Evolutionary conservation across 192 early-diverging fungal species (phyloP).

Genomic region (Backusella australiensis): DNA sequence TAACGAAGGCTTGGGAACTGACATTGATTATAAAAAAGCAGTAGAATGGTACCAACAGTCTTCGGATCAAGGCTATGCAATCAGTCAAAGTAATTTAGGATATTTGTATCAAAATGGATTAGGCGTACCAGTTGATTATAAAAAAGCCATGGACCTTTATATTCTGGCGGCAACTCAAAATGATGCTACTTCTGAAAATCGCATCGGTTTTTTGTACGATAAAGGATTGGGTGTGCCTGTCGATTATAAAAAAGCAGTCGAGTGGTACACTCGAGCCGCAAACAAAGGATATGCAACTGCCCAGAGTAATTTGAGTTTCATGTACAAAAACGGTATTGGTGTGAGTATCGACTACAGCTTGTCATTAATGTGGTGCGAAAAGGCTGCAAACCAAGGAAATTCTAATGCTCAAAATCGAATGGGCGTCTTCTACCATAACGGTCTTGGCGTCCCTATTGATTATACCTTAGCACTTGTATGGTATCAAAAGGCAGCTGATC

Average conservation of each 20-base stretch:
- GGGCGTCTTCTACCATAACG: not conserved
- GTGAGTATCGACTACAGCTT: not conserved
- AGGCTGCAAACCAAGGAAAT: not conserved
- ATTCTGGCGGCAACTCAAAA: not conserved
- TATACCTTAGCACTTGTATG: not conserved
- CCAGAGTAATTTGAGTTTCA: not conserved
- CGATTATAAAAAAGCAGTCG: not conserved
- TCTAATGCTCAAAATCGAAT: not conserved
- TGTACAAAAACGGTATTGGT: not conserved
- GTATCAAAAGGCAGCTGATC: not conserved
- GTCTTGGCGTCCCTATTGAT: not conserved
- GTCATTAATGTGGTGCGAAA: not conserved
- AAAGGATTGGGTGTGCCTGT: not conserved
- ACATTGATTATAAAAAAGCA: not conserved
- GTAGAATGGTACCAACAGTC: not conserved
- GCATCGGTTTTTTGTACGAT: not conserved
- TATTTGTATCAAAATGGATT: not conserved
- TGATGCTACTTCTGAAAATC: not conserved
- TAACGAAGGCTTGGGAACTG: not conserved
- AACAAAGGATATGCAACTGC: not conserved
- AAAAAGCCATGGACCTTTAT: not conserved
- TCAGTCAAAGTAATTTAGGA: not conserved
- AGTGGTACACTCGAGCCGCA: not conserved
- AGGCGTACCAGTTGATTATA: not conserved
- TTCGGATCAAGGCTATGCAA: not conserved